Evolutionary conservation across 2,329 filamentous ascomycete genomes (phyloP).

Genomic region (Elsinoe australis): DNA sequence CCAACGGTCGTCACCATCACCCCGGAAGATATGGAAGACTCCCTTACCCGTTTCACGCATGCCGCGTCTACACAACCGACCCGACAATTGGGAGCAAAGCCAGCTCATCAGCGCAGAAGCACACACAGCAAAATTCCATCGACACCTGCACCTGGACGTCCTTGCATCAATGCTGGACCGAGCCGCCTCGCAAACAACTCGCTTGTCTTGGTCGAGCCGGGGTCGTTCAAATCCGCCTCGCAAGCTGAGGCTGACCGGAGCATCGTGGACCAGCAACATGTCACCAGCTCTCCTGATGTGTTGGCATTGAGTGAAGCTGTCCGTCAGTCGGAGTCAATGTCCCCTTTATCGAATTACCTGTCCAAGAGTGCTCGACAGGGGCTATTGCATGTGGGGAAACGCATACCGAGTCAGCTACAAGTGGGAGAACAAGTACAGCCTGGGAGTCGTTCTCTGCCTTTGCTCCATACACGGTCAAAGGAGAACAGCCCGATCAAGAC

Average conservation of each 20-base stretch:
- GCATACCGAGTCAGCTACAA: background rate
- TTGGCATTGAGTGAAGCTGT: no score
- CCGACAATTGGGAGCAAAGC: no score
- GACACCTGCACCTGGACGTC: background rate
- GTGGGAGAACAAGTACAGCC: background rate
- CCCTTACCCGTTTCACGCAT: constrained; percentile 22
- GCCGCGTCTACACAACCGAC: background rate
- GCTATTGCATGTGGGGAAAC: background rate
- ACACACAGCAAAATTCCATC: background rate
- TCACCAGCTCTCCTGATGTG: no score
- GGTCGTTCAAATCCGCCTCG: background rate
- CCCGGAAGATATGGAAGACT: constrained; percentile 25
- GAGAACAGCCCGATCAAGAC: background rate
- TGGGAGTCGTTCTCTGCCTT: background rate
- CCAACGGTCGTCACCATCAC: constrained; percentile 27
- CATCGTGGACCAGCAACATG: no score
- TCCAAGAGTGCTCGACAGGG: background rate
- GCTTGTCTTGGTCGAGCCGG: background rate
- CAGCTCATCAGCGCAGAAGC: no score
- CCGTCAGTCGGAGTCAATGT: background rate
- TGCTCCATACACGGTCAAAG: background rate
- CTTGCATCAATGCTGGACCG: background rate
- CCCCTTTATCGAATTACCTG: background rate
- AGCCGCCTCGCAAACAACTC: background rate
- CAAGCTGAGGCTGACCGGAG: no score